These are phyloP conservation scores for Liriodendron chinense DNA, from an alignment of 164 flowering plant species.

Conservation along the genomic window DNA sequence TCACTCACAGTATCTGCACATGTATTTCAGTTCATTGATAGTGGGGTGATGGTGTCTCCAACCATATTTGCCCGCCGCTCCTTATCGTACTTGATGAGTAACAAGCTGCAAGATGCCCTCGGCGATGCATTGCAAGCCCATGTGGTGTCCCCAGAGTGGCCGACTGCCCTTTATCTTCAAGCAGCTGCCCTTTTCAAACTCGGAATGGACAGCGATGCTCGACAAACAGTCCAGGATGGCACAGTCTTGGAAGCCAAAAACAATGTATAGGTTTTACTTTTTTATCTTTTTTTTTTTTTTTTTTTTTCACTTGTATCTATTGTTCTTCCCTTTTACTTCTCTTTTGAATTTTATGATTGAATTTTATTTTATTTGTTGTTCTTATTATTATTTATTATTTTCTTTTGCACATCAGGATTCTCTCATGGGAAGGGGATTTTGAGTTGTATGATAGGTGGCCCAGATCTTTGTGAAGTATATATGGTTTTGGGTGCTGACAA, in stretches of 20 bases:
- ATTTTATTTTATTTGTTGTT: no score
- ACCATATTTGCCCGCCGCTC: conserved; percentile 79
- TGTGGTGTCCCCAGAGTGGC: conserved; percentile 69
- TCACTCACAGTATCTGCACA: neutral
- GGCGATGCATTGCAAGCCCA: conserved; percentile 84
- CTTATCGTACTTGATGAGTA: conserved; percentile 66
- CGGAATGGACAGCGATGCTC: conserved; percentile 79
- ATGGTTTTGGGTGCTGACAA: no score
- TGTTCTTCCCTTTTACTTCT: neutral
- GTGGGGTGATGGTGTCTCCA: conserved; percentile 82
- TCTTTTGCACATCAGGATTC: no score
- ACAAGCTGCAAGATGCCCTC: conserved; percentile 71
- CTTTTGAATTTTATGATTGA: neutral
- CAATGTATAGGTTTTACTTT: conserved; percentile 18
- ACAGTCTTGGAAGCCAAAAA: conserved; percentile 58
- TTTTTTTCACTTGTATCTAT: neutral
- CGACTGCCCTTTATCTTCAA: conserved; percentile 73
- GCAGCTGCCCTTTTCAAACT: conserved; percentile 67
- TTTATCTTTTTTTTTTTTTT: neutral
- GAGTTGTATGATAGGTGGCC: no score
- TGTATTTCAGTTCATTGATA: conserved; percentile 60
- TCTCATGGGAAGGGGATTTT: no score
- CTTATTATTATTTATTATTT: no score
- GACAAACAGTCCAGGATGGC: conserved; percentile 70
- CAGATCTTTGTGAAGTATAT: no score